Evolutionary conservation across 1,284 basidiomycete genomes (phyloP), one percentile per base, ranked within the genome.

Genomic region (Chalciporus sp.): DNA sequence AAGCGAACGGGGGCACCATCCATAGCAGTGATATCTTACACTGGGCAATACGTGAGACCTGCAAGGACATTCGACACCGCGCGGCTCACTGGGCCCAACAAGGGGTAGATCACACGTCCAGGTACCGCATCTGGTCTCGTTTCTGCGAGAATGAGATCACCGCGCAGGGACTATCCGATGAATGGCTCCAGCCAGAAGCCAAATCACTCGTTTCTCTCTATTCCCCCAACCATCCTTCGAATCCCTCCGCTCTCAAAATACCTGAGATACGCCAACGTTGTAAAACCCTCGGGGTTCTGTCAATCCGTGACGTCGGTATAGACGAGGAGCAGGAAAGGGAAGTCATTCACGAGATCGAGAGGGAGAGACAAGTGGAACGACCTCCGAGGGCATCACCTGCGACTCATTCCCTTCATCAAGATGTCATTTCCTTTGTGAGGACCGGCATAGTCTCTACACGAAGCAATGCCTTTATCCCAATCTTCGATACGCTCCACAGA

Each of bases 321-420:
- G 74, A 73, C 6, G 79, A 82, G 57, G 80, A 81, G 52, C 80
- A 82, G 53, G 80, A 82, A 48, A 67, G 78, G 12, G 80, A 83
- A 56, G 65, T 81, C 2, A 58, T 55, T 9, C 74, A 76, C 28
- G 80, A 82, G 58, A 61, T 70, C 0, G 77, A 80, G 55, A 63
- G 60, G 4, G 77, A 80, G 56, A 66, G 62, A 7, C 64, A 80
- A 43, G 56, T 73, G 2, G 65, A 79, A 51, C 60, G 68, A 1
- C 74, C 77, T 5, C 58, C 58, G 0, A 61, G 41, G 47, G 58
- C 46, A 0, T 11, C 17, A 11, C 56, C 73, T 0, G 68, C 63
- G 1, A 9, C 0, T 1, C 73, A 74, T 45, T 28, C 31, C 0
- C 7, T 72, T 9, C 59, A 66, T 39, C 20, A 7, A 8, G 61